Evolutionary conservation across 306 rosid species (phyloP), one percentile per base, ranked within the genome.

Genomic region (Ceratonia siliqua): DNA sequence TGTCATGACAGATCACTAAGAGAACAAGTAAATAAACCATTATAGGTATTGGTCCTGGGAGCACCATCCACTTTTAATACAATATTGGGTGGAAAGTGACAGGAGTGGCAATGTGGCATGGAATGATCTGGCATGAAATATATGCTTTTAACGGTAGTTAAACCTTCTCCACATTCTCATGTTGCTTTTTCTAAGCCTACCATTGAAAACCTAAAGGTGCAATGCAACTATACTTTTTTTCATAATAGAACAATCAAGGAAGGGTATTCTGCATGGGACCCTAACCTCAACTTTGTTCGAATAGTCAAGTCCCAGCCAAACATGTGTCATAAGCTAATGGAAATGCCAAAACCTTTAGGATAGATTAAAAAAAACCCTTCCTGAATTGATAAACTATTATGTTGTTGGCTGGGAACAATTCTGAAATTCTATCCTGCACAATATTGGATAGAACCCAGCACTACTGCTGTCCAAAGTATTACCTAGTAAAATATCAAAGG

Each of bases 61-160:
- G 65, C 65, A 78, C 76, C 79, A 78, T 52, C 82, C 77, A 75
- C 85, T 74, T 68, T 71, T 33, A 78, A 81, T 78, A 74, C 62
- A 78, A 81, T 70, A 70, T 70, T 58, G 43, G 65, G 56, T 64
- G 78, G 85, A 85, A 70, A 0, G 68, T 78, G 88, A 85, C 83
- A 50, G 79, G 82, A 85, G 82, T 85, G 79, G 41, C 56, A 70
- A 48, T 70, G 73, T 74, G 70, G 53, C 74, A 35, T 63, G 46
- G 64, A 70, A 73, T 74, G 72, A 77, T 68, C 78, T 48, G 62
- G 69, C 32, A 17, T 62, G 25, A 63, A 10, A 41, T 62, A 62
- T 65, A 58, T 70, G 49, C 63, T 35, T 50, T 32, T 66, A 73
- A 62, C 30, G 72, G 52, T 54, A 69, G 82, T 67, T 36, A 36